Evolutionary conservation across 306 rosid genomes (phyloP), one percentile per base, ranked within the genome.

Genomic region (Casuarina glauca): DNA sequence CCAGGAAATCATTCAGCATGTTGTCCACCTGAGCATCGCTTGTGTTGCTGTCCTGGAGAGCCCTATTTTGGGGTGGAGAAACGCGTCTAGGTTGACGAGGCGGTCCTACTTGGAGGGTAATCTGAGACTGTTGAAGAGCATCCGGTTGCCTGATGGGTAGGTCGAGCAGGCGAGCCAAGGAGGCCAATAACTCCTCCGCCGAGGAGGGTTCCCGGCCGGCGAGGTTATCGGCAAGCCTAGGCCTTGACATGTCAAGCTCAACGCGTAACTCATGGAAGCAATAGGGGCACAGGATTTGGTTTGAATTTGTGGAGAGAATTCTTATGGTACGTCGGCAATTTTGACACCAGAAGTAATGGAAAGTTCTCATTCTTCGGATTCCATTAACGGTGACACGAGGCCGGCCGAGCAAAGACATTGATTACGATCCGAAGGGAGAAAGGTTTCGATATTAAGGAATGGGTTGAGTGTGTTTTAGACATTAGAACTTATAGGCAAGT

Each of bases 271-370:
- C 73, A 70, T 76, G 80, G 86, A 82, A 86, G 81, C 93, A 90
- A 78, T 74, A 80, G 39, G 91, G 93, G n/a, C 93, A 89, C 0
- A 20, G 3, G 50, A 74, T 49, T 0, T 35, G 68, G 46, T 54
- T 12, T 11, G 86, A 77, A 53, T 41, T 82, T 45, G 83, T 42
- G 26, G 76, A 70, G 53, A 82, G 74, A 4, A 84, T 71, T 45
- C 93, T 76, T 9, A 90, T 74, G 0, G 83, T 75, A 6, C 87
- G 80, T 74, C 77, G 89, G 84, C 93, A 90, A 19, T 61, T 73
- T 15, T 76, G 76, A 77, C 93, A 90, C 93, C 89, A 84, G 77
- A 89, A 91, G 81, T 82, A 85, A 66, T 87, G 91, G 53, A 76
- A 89, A 11, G 89, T 84, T 89, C 97, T 88, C 58, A 77, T 85